These are phyloP conservation scores for Euclidium syriacum DNA, from an alignment of 345 rosid genomes.

Conservation along the genomic window DNA sequence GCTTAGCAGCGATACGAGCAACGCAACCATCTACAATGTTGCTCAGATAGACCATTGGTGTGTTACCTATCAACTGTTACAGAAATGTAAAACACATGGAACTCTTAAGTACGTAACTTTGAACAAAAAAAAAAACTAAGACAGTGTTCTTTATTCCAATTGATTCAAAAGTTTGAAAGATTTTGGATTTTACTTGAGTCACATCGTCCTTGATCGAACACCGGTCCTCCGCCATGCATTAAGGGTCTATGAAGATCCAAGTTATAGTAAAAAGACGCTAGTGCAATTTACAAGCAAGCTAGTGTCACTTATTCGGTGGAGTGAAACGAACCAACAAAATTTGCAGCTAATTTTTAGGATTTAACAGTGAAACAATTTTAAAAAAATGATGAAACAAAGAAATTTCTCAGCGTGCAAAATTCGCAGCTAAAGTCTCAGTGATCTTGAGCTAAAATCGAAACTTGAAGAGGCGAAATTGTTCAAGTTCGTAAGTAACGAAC, in stretches of 20 bases:
- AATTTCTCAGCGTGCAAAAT: no score
- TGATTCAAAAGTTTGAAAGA: not conserved
- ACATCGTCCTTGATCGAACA: constrained; percentile 40
- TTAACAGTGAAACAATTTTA: no score
- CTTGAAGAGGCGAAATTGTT: not conserved
- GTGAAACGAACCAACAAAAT: not conserved
- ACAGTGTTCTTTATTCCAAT: not conserved
- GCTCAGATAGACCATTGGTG: constrained; percentile 57
- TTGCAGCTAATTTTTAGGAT: no score
- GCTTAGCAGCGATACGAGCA: constrained; percentile 56
- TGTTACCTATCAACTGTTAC: constrained; percentile 51
- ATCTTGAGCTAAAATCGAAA: no score
- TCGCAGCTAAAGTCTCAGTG: no score
- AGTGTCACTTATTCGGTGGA: no score
- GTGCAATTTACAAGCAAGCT: no score
- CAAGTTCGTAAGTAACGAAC: no score
- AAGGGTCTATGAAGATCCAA: no score
- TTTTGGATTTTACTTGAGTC: constrained; percentile 33
- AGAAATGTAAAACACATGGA: not conserved
- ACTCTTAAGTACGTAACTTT: not conserved
- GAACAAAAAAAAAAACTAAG: not conserved
- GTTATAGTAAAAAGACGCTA: not conserved
- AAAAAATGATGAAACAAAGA: no score
- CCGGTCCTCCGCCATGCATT: constrained; percentile 26
- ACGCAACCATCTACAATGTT: constrained; percentile 52